A percentile compares a stretch with the other conserved stretches of the same genome.
phyloP scores from a whole-genome alignment of 202 grass and related monocot species.

The Elaeis oleifera region DNA sequence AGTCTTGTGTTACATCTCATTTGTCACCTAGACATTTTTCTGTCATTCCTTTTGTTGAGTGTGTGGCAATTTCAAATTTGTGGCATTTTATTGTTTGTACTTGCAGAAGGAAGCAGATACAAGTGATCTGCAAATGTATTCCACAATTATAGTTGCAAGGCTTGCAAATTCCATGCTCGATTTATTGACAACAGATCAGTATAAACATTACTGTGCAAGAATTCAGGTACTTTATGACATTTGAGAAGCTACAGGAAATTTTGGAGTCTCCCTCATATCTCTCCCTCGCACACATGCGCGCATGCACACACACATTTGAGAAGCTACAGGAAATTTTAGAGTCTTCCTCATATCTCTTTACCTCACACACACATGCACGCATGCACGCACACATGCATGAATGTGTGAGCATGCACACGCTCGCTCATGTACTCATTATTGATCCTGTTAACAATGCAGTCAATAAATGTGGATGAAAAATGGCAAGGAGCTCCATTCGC shows the following conservation, averaged over 20 bases:
- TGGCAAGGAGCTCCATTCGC: conserved; percentile 78
- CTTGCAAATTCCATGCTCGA: conserved; percentile 50
- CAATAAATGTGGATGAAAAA: conserved; percentile 74
- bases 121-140: conserved; percentile 26
- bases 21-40: no score
- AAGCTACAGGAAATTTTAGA: not conserved
- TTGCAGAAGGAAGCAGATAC: conserved; percentile 37
- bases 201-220: conserved; percentile 45
- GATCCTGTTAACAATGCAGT: conserved; percentile 31
- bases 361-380: no score
- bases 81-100: conserved; percentile 21
- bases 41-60: no score
- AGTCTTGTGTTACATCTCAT: no score
- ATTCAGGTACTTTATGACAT: conserved; percentile 41
- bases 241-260: not conserved
- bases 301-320: not conserved
- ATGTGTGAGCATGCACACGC: no score
- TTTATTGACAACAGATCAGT: conserved; percentile 47
- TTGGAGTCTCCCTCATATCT: no score
- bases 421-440: not conserved
- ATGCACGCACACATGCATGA: no score
- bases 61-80: no score
- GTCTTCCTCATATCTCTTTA: not conserved
- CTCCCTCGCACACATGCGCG: not conserved
- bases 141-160: conserved; percentile 42